Base-by-base conservation (phyloP, 108 stramenopile genomes). In the Cyclotella choctawhatcheeana region DNA sequence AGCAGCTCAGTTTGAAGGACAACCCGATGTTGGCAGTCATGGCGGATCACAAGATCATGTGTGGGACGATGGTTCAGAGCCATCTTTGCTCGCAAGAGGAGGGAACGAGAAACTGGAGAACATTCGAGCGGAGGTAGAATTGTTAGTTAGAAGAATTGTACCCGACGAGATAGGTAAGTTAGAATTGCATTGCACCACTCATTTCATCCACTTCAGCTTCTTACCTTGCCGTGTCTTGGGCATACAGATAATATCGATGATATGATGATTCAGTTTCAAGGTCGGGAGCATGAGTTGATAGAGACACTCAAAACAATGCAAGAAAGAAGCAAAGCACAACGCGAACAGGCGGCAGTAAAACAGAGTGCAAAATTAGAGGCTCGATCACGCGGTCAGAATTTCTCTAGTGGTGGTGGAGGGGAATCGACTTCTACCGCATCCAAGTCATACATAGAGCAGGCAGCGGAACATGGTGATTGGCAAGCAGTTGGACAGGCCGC, bases 401-500 rank as follows among this genome's bases (percentile, higher is more conserved):
- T 10, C 0, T 26, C 31, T 12, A 29, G 7, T 26, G 30, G 34
- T 20, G 35, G 18, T 26, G 35, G 44, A 24, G 37, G 24, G 2
- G 40, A 10, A 7, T 73, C 72, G 3, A 40, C 35, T 16, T 65
- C 73, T 24, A 58, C 64, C 1, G 35, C 69, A 18, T 32, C 56
- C 33, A 37, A 65, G 26, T 72, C 78, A 13, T 72, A 77, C 8
- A 45, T 84, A 37, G 80, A 84, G 33, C 58, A 67, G 22, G 94
- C 91, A 5, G 86, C 92, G 34, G 91, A 89, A 45, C 74, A 73
- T 0, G 94, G 94, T 43, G 94, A 95, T 77, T 95, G 94, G 94
- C 89, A 88, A 33, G 94, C 94, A 33, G 94, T 95, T 24, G 91
- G 90, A n/a, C 84, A 89, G 27, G 89, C 89, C 33, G 94, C 94